Evolutionary conservation across 371 early-diverging fungal genomes (phyloP).

Genomic region (Mucor racemosus): DNA sequence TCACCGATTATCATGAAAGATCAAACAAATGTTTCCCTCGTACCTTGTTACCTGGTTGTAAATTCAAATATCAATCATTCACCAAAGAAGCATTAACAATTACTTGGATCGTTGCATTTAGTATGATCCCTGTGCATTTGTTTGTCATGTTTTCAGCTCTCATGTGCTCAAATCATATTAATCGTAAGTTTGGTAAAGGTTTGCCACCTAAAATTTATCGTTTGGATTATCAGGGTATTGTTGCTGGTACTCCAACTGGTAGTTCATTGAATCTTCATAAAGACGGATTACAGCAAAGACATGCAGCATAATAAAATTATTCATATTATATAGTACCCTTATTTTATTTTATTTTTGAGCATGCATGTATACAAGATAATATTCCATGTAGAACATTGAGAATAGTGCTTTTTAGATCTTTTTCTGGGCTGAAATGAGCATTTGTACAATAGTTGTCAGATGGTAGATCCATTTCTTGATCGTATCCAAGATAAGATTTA

Average conservation of each 20-base stretch:
- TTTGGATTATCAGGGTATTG: conserved; percentile 52
- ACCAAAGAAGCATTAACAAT: conserved; percentile 45
- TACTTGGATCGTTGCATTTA: conserved; percentile 56
- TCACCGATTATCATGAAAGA: conserved; percentile 58
- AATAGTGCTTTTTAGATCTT: no score
- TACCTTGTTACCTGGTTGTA: conserved; percentile 58
- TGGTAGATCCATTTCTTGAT: no score
- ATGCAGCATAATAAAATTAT: conserved; percentile 9
- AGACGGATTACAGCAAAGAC: conserved; percentile 46
- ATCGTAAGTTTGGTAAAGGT: conserved; percentile 54
- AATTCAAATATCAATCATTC: conserved; percentile 52
- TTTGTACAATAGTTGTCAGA: no score
- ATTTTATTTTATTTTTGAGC: no score
- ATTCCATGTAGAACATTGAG: no score
- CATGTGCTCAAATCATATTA: conserved; percentile 64
- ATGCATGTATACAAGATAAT: no score
- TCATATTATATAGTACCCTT: no score
- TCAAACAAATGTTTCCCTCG: conserved; percentile 66
- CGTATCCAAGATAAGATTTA: no score
- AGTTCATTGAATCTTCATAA: conserved; percentile 46
- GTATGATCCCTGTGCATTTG: conserved; percentile 52
- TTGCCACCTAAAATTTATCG: conserved; percentile 58
- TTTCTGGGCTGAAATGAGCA: no score
- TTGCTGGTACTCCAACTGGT: conserved; percentile 52
- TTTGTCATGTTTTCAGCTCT: conserved; percentile 55